These are phyloP conservation scores for Hypoxylon sp. DNA, from an alignment of 2,329 filamentous ascomycete species.

Conservation along the genomic window DNA sequence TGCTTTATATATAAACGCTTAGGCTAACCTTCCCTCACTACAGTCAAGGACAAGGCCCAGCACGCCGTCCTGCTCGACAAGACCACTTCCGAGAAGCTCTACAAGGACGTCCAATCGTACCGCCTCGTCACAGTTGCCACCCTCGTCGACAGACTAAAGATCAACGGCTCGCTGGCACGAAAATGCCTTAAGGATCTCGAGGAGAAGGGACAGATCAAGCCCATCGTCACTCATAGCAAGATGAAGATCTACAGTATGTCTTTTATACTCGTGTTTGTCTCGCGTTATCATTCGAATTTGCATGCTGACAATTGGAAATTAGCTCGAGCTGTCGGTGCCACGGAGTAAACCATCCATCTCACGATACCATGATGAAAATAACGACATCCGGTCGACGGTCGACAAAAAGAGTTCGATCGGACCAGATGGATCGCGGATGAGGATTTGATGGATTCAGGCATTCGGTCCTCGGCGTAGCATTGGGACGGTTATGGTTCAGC, in stretches of 20 bases:
- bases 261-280: too few species aligned
- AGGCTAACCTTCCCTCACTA: slow-evolving; percentile 35
- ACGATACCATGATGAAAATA: slow-evolving; percentile 48
- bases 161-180: slow-evolving; percentile 97
- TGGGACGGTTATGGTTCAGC: slow-evolving; percentile 47
- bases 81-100: slow-evolving; percentile 94
- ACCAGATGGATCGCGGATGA: slow-evolving; percentile 43
- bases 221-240: slow-evolving; percentile 94
- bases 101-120: slow-evolving; percentile 99
- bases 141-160: slow-evolving; percentile 99
- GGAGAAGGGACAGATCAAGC: slow-evolving; percentile 98
- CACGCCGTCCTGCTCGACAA: slow-evolving; percentile 99
- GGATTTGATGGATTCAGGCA: slow-evolving; percentile 46
- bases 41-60: slow-evolving; percentile 99
- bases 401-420: slow-evolving; percentile 40
- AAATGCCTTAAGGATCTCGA: slow-evolving; percentile 90
- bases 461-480: slow-evolving; percentile 50
- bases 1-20: slow-evolving; percentile 3
- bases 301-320: slow-evolving; percentile 19
- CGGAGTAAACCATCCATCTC: slow-evolving; percentile 47
- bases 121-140: slow-evolving; percentile 98
- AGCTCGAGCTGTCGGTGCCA: slow-evolving; percentile 48
- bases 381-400: slow-evolving; percentile 43
- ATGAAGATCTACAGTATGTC: slow-evolving; percentile 94
- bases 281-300: too few species aligned